A percentile compares a stretch with the other conserved stretches of the same genome.
Conservation (phyloP, 108 stramenopile genomes). For the Cyclotella sp. region DNA sequence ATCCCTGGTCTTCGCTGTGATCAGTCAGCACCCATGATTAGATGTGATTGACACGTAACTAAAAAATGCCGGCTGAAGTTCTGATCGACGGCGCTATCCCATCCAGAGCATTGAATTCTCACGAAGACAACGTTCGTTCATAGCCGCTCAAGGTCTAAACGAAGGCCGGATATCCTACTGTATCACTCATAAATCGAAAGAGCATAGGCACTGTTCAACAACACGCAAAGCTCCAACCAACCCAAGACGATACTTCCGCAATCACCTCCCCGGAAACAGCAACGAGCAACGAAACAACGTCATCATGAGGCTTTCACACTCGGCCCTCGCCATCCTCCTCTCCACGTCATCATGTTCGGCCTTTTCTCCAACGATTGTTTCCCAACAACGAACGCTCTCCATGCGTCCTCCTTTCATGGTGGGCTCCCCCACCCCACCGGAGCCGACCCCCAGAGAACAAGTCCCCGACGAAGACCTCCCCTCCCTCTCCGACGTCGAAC, state of each 20-base stretch:
- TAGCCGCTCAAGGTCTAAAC: neutral
- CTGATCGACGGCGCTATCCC: constrained; percentile 3
- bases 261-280: no score
- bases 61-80: constrained; percentile 1
- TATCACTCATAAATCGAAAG: neutral
- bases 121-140: neutral
- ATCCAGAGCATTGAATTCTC: constrained; percentile 2
- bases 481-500: neutral
- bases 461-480: constrained; percentile 4
- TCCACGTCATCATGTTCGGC: neutral
- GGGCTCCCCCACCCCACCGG: constrained; percentile 16
- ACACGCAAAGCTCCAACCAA: neutral
- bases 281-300: neutral
- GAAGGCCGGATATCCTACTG: neutral
- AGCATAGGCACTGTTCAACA: neutral
- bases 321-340: constrained; percentile 9
- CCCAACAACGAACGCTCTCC: constrained; percentile 7
- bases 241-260: neutral
- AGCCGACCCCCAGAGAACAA: constrained; percentile 17
- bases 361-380: constrained; percentile 2
- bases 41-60: neutral
- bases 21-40: neutral
- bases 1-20: no score
- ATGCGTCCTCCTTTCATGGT: constrained; percentile 34
- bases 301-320: constrained; percentile 7